Evolutionary conservation across 2,329 filamentous ascomycete genomes (phyloP).

Genomic region (Aspergillus terreus): DNA sequence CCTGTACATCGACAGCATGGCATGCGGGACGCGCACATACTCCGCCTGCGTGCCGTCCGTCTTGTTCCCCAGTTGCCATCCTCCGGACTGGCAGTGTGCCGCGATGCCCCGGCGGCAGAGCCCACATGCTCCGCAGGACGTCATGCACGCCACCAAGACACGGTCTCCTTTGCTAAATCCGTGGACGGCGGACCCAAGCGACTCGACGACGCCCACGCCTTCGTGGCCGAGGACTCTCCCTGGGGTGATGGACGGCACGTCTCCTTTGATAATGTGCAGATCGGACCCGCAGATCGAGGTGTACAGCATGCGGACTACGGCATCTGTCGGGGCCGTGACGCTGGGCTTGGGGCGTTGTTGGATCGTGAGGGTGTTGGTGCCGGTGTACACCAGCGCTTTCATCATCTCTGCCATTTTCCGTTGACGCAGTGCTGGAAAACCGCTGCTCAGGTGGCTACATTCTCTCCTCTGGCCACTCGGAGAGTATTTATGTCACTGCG

Average conservation of each 20-base stretch:
- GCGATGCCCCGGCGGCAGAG: slow-evolving; percentile 52
- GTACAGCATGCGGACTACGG: slow-evolving; percentile 47
- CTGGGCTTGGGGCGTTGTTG: slow-evolving; percentile 42
- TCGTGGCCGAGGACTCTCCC: slow-evolving; percentile 53
- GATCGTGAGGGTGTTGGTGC: slow-evolving; percentile 31
- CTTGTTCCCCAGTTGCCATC: slow-evolving; percentile 54
- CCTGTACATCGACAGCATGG: slow-evolving; percentile 46
- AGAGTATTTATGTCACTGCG: background rate
- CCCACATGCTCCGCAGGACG: slow-evolving; percentile 49
- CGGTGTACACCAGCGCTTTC: slow-evolving; percentile 47
- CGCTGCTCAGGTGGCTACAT: too few species aligned
- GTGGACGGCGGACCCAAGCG: slow-evolving; percentile 43
- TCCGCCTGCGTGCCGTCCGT: slow-evolving; percentile 57
- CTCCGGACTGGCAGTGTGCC: slow-evolving; percentile 52
- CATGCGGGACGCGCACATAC: slow-evolving; percentile 52
- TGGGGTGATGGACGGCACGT: slow-evolving; percentile 47
- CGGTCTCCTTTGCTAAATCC: slow-evolving; percentile 48
- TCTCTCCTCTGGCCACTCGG: background rate
- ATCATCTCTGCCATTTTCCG: slow-evolving; percentile 24
- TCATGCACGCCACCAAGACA: slow-evolving; percentile 54
- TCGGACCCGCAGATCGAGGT: slow-evolving; percentile 55
- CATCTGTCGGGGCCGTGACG: slow-evolving; percentile 43
- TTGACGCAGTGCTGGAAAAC: too few species aligned
- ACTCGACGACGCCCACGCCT: slow-evolving; percentile 49
- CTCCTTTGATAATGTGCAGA: slow-evolving; percentile 54